Percentiles rank a stretch among this genome's conserved stretches.
Conservation (phyloP, 2,329 filamentous ascomycete species). For the Aureobasidium lini region DNA sequence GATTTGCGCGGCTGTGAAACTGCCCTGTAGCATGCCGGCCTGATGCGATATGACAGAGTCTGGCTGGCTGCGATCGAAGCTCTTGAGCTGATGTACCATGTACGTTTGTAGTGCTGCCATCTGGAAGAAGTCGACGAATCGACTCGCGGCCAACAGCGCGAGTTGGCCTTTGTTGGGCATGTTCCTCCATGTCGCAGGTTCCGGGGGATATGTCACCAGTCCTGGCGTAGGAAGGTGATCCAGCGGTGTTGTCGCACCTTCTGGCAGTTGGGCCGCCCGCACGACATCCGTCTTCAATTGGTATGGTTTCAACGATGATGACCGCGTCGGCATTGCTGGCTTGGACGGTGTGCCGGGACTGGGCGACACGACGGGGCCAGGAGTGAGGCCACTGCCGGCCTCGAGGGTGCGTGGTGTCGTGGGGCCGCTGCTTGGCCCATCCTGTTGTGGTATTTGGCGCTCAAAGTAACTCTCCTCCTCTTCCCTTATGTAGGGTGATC, state of each 20-base stretch:
- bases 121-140: conserved; percentile 39
- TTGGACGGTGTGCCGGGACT: not conserved
- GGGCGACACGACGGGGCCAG: not conserved
- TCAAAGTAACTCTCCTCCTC: conserved; percentile 15
- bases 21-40: conserved; percentile 33
- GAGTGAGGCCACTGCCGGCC: conserved; percentile 7
- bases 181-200: conserved; percentile 31
- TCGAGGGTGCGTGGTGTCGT: conserved; percentile 9
- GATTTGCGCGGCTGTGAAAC: conserved; percentile 37
- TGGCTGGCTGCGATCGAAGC: conserved; percentile 35
- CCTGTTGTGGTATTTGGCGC: conserved; percentile 2
- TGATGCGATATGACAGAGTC: conserved; percentile 40
- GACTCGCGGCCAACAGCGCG: conserved; percentile 32
- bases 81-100: conserved; percentile 37
- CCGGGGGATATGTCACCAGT: conserved; percentile 13
- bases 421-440: not conserved
- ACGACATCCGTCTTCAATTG: not conserved
- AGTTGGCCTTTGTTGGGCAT: conserved; percentile 36
- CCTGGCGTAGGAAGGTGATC: conserved; percentile 10
- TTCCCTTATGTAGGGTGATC: conserved; percentile 13
- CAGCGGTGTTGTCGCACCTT: not conserved
- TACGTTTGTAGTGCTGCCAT: conserved; percentile 38
- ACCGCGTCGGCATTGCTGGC: not conserved
- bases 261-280: not conserved
- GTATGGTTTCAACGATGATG: not conserved